Evolutionary conservation across 495 filamentous ascomycete species (phyloP).

Genomic region (Chaetomium cochliodes): DNA sequence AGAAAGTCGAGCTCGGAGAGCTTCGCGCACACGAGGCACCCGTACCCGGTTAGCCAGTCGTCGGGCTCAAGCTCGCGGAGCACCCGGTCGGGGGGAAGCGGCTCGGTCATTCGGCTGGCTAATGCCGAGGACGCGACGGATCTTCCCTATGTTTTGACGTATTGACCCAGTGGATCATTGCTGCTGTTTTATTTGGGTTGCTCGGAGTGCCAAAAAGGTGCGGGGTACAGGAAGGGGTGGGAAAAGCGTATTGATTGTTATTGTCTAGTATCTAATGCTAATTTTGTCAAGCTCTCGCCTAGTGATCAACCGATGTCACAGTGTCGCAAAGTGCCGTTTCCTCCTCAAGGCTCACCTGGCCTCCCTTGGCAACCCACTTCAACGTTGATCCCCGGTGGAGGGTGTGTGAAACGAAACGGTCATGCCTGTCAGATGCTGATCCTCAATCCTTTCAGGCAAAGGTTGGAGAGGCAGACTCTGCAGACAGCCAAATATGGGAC

Average conservation of each 20-base stretch:
- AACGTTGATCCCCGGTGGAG: background rate
- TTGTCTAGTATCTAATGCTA: constrained; percentile 3
- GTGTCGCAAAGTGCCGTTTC: background rate
- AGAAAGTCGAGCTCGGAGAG: constrained; percentile 42
- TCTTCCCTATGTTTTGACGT: constrained; percentile 45
- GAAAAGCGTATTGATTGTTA: background rate
- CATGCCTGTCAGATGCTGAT: background rate
- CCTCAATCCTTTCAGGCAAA: too few relatives aligned
- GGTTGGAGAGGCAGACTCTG: background rate
- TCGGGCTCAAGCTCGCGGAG: constrained; percentile 38
- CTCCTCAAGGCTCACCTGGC: background rate
- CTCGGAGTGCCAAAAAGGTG: too few relatives aligned
- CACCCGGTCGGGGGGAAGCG: constrained; percentile 26
- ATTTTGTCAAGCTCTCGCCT: background rate
- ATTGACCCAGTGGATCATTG: constrained; percentile 20
- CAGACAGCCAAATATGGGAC: too few relatives aligned
- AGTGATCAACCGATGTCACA: background rate
- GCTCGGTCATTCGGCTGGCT: constrained; percentile 43
- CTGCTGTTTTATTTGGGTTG: background rate
- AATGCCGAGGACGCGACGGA: constrained; percentile 37
- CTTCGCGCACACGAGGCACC: constrained; percentile 45
- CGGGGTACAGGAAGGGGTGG: background rate
- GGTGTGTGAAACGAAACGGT: background rate
- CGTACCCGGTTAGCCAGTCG: constrained; percentile 40
- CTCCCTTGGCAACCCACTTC: background rate